Evolutionary conservation across 257 asterid species (phyloP), one percentile per base, ranked within the genome.

Genomic region (Fraxinus cuspidata): DNA sequence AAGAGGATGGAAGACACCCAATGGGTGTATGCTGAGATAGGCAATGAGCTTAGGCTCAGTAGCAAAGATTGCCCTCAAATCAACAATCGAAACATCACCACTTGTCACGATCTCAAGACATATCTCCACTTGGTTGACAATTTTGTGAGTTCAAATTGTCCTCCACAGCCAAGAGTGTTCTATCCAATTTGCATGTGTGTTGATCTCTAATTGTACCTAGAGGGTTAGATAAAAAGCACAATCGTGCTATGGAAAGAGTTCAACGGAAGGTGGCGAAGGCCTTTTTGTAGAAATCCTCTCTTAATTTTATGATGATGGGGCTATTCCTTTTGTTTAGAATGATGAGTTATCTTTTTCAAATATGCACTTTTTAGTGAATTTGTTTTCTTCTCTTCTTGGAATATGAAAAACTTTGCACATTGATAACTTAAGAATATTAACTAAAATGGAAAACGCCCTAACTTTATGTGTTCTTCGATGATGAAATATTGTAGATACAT

Each of bases 21-120:
- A 25, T 93, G 92, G 97, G 94, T 86, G 19, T 95, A 95, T 25
- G 97, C 98, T 15, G 97, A 93, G 84, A 80, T 96, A 3, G 99
- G 99, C 28, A 84, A 87, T 63, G 98, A 96, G 84, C 85, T 96
- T 0, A 82, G 92, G 76, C 64, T 95, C 9, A 90, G 92, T 74
- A 91, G 97, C 83, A 84, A 70, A 19, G 91, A 86, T 58, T 93
- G 90, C 73, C 92, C 96, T 0, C 58, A 89, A 40, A 34, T 89
- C 0, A 86, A 83, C 71, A 80, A 82, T 1, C 86, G 89, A 35
- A 81, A 85, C 19, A 89, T 95, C 0, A 92, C 88, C 44, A 81
- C 89, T n/a, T 90, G 96, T 75, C 99, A 95, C 11, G 96, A 91
- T 82, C 84, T 95, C 53, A 90, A 93, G 88, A 93, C 98, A 7